Conservation (phyloP, 2,329 filamentous ascomycete genomes). For the Stagonosporopsis tanaceti region DNA sequence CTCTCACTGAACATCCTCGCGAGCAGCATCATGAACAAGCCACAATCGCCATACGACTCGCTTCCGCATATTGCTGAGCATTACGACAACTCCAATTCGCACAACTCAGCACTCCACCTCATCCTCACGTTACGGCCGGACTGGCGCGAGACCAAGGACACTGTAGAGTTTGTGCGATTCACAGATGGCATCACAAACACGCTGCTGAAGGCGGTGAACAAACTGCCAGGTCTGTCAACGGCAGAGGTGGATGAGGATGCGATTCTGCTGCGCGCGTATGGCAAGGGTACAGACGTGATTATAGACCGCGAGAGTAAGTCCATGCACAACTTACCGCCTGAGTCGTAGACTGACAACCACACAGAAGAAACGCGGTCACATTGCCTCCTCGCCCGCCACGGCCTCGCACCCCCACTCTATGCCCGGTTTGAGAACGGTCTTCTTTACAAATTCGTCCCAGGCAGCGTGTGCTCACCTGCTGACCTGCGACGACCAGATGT, state of each 20-base stretch:
- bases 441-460: conserved; percentile 89
- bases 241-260: conserved; percentile 84
- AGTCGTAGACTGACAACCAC: not conserved
- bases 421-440: conserved; percentile 96
- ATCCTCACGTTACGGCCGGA: conserved; percentile 82
- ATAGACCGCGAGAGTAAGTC: conserved; percentile 90
- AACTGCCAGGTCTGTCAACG: conserved; percentile 71
- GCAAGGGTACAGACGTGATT: conserved; percentile 89
- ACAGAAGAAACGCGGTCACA: conserved; percentile 73
- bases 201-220: conserved; percentile 78
- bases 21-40: conserved; percentile 34
- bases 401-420: conserved; percentile 84
- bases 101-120: conserved; percentile 79
- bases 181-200: conserved; percentile 99
- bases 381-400: conserved; percentile 82
- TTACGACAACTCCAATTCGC: conserved; percentile 79
- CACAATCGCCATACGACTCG: conserved; percentile 42
- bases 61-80: conserved; percentile 71
- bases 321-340: no score
- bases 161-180: conserved; percentile 87
- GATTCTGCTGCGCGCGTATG: conserved; percentile 90
- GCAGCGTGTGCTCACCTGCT: conserved; percentile 78
- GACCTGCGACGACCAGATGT: conserved; percentile 80
- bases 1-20: conserved; percentile 6
- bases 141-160: conserved; percentile 77